Conservation (phyloP, 2,329 filamentous ascomycete genomes). For the Ascochyta viciae-villosae region DNA sequence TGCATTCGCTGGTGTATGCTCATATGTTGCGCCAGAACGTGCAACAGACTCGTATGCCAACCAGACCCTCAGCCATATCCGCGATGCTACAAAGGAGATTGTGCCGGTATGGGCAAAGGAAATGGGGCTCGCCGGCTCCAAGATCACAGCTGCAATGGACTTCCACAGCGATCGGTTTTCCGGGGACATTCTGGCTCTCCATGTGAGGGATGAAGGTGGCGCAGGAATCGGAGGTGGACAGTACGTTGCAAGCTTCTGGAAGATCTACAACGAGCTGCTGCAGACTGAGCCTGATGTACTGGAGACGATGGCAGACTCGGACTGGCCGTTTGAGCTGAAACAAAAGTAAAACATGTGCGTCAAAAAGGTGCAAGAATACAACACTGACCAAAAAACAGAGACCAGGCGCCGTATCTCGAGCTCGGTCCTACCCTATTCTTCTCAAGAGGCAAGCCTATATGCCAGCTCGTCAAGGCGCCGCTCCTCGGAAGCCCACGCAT, state of each 20-base stretch:
- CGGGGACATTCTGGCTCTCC: conserved; percentile 45
- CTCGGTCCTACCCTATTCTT: conserved; percentile 46
- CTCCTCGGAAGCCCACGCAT: conserved; percentile 45
- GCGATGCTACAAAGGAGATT: conserved; percentile 45
- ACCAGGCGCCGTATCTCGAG: conserved; percentile 41
- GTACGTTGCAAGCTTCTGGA: conserved; percentile 42
- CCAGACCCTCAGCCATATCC: conserved; percentile 46
- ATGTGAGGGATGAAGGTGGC: conserved; percentile 45
- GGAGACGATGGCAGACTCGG: conserved; percentile 42
- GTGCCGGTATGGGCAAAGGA: conserved; percentile 43
- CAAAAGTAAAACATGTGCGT: conserved; percentile 36
- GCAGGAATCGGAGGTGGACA: conserved; percentile 42
- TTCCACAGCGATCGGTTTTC: conserved; percentile 49
- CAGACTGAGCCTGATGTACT: conserved; percentile 41
- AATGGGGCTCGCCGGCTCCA: conserved; percentile 48
- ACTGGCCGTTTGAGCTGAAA: conserved; percentile 50
- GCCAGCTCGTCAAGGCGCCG: conserved; percentile 48
- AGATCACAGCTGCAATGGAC: conserved; percentile 47
- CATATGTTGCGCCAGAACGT: conserved; percentile 40
- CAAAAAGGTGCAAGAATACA: neutral
- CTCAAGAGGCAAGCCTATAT: conserved; percentile 45
- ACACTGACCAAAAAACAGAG: conserved; percentile 21
- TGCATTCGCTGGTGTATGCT: conserved; percentile 43
- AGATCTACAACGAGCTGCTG: conserved; percentile 48
- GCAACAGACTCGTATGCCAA: conserved; percentile 50